These are phyloP conservation scores for Aspergillus neoniger DNA, from an alignment of 2,329 filamentous ascomycete genomes.

Conservation along the genomic window DNA sequence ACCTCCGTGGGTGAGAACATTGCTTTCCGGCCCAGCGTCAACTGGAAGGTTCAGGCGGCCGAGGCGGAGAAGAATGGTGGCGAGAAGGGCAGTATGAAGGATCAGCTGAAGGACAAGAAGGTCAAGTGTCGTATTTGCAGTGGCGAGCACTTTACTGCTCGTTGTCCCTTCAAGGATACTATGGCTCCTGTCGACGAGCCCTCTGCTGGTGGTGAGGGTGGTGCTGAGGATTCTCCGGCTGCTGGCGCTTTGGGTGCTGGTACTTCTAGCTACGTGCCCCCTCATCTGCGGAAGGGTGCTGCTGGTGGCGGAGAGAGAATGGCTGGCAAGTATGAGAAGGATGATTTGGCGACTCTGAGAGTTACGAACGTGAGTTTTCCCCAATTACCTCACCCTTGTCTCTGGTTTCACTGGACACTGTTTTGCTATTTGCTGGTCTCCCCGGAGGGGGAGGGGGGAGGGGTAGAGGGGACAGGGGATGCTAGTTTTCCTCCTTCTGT, in stretches of 20 bases:
- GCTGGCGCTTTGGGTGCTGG: slow-evolving; percentile 63
- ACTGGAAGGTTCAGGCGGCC: slow-evolving; percentile 90
- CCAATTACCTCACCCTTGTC: not conserved
- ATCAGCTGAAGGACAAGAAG: slow-evolving; percentile 91
- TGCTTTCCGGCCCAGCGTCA: slow-evolving; percentile 86
- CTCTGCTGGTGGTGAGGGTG: slow-evolving; percentile 42
- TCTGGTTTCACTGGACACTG: not conserved
- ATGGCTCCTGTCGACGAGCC: slow-evolving; percentile 71
- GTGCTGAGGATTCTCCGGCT: slow-evolving; percentile 45
- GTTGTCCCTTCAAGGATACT: slow-evolving; percentile 99
- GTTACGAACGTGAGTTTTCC: slow-evolving; percentile 84
- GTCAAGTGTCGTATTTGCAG: slow-evolving; percentile 99
- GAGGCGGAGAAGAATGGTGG: slow-evolving; percentile 58
- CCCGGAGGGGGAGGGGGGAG: not conserved
- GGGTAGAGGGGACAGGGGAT: not conserved
- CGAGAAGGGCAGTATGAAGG: slow-evolving; percentile 64
- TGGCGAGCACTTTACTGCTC: slow-evolving; percentile 98
- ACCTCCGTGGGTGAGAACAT: slow-evolving; percentile 97
- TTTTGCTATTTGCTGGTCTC: slow-evolving; percentile 3
- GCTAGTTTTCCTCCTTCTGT: not conserved
- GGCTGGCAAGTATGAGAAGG: slow-evolving; percentile 90
- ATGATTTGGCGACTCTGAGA: slow-evolving; percentile 92
- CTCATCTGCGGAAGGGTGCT: slow-evolving; percentile 76
- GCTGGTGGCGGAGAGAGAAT: slow-evolving; percentile 72
- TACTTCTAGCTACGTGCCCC: slow-evolving; percentile 89